Percentiles rank a stretch among this genome's conserved stretches.
phyloP scores from a whole-genome alignment of 352 stramenopile genomes.

The Phytopythium ostracodes region DNA sequence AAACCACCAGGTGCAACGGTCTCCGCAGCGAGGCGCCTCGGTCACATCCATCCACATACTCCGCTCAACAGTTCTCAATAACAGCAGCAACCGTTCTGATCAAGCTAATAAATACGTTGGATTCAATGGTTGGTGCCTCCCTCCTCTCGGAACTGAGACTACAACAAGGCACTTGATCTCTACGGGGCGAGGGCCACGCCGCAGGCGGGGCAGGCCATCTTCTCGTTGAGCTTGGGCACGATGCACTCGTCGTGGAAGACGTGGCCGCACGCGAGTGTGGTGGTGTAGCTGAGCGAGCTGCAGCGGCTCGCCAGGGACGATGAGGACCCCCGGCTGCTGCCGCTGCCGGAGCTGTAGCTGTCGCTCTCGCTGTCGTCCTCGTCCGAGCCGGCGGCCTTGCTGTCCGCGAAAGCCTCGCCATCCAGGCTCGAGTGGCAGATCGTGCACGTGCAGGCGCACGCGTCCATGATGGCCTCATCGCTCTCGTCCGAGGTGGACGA shows the following conservation, averaged over 20 bases:
- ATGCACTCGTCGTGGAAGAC: slow-evolving; percentile 64
- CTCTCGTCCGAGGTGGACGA: slow-evolving; percentile 12
- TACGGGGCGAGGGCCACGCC: slow-evolving; percentile 17
- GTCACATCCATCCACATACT: too few relatives aligned
- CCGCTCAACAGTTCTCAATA: too few relatives aligned
- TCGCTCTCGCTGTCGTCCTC: neutral
- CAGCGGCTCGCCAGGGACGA: slow-evolving; percentile 10
- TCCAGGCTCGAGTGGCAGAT: slow-evolving; percentile 8
- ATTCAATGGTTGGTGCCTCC: neutral
- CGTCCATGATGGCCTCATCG: slow-evolving; percentile 9
- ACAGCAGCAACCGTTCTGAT: neutral
- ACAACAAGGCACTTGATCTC: too few relatives aligned
- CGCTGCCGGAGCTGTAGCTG: neutral
- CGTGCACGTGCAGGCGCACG: slow-evolving; percentile 9
- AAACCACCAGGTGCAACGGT: too few relatives aligned
- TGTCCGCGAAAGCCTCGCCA: slow-evolving; percentile 6
- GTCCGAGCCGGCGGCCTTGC: neutral
- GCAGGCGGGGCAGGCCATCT: slow-evolving; percentile 39
- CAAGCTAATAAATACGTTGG: slow-evolving; percentile 1
- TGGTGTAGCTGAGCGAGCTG: slow-evolving; percentile 27
- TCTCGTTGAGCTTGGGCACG: slow-evolving; percentile 42
- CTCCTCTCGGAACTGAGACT: neutral
- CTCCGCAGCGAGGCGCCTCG: too few relatives aligned
- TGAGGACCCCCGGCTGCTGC: slow-evolving; percentile 6
- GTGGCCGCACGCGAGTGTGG: slow-evolving; percentile 43